These are phyloP conservation scores for Litchi chinensis DNA, from an alignment of 345 rosid genomes.

Conservation along the genomic window DNA sequence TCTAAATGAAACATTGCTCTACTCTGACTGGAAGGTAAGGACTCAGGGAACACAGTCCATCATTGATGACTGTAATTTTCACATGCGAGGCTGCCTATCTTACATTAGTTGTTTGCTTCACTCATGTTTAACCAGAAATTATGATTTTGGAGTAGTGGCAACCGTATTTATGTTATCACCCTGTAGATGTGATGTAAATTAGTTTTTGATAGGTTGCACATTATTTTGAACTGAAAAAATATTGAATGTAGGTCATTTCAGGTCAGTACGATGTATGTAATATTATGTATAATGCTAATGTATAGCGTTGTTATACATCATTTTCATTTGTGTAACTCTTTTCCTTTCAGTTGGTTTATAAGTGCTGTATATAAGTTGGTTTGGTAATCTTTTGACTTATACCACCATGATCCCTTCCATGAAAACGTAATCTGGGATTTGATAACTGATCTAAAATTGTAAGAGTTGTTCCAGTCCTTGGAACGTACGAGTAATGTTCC, in stretches of 20 bases:
- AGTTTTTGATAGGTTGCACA: not conserved
- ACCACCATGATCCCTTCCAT: too few relatives aligned
- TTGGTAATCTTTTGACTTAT: not conserved
- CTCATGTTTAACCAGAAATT: not conserved
- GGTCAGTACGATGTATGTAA: not conserved
- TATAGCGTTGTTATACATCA: not conserved
- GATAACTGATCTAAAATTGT: not conserved
- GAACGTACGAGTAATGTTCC: not conserved
- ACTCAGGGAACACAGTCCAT: not conserved
- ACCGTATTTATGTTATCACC: not conserved
- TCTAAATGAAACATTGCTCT: constrained; percentile 88
- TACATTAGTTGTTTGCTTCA: not conserved
- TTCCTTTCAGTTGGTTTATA: not conserved
- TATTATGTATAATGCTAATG: not conserved
- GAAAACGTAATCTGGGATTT: not conserved
- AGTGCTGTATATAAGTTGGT: not conserved
- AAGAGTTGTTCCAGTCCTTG: not conserved
- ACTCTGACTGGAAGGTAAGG: constrained; percentile 92
- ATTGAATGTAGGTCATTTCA: not conserved
- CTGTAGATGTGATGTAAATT: not conserved
- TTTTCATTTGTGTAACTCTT: not conserved
- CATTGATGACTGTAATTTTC: not conserved
- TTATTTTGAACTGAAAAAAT: not conserved
- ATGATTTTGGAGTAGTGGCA: not conserved
- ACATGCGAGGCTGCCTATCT: not conserved